Percentiles rank a stretch among this genome's conserved stretches.
phyloP scores from a whole-genome alignment of 495 filamentous ascomycete genomes.

The Xylaria castorea region DNA sequence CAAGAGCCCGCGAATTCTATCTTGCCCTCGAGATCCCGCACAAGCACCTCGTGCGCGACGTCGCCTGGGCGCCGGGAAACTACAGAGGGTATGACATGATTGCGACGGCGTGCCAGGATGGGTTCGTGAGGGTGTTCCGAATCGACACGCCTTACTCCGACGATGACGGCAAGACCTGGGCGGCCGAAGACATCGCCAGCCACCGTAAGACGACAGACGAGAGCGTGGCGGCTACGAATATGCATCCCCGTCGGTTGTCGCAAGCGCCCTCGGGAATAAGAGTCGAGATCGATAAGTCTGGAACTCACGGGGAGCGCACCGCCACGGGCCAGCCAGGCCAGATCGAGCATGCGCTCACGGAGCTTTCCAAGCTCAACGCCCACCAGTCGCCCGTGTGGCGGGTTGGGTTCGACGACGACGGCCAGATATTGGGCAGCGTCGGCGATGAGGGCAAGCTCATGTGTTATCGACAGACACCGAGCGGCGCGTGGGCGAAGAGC shows the following conservation, averaged over 20 bases:
- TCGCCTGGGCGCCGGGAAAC: conserved; percentile 91
- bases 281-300: conserved; percentile 63
- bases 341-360: conserved; percentile 53
- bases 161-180: conserved; percentile 43
- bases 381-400: conserved; percentile 66
- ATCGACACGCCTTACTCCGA: conserved; percentile 64
- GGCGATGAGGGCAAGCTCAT: conserved; percentile 67
- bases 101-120: conserved; percentile 92
- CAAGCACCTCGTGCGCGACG: conserved; percentile 80
- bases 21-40: conserved; percentile 79
- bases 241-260: conserved; percentile 32
- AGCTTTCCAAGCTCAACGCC: conserved; percentile 60
- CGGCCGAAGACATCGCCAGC: conserved; percentile 38
- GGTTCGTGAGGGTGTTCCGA: conserved; percentile 83
- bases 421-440: conserved; percentile 63
- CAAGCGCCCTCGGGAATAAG: conserved; percentile 60
- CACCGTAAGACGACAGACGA: conserved; percentile 34
- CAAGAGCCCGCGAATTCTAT: conserved; percentile 71
- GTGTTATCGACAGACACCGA: conserved; percentile 61
- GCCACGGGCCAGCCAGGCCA: conserved; percentile 48
- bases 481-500: conserved; percentile 61
- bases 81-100: conserved; percentile 86
- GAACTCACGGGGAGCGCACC: conserved; percentile 44
- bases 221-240: conserved; percentile 21
- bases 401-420: conserved; percentile 66